These are phyloP conservation scores for Lenzites betulinus DNA, from an alignment of 768 basidiomycete genomes.

Conservation along the genomic window DNA sequence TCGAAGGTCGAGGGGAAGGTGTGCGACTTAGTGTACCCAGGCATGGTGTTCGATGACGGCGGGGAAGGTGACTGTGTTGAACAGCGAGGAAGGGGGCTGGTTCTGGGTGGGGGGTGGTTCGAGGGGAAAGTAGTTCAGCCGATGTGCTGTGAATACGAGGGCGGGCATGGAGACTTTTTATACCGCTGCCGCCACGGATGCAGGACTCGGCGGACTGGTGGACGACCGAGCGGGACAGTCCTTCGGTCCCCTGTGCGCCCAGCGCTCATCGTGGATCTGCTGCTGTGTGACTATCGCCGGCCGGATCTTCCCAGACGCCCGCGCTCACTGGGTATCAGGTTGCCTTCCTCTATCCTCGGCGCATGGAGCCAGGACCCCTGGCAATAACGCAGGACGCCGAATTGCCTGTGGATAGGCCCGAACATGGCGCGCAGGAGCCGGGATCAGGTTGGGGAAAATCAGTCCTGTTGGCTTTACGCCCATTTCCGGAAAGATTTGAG, in stretches of 20 bases:
- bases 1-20: conserved; percentile 12
- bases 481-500: no score
- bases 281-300: conserved; percentile 6
- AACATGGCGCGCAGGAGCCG: no score
- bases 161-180: conserved; percentile 15
- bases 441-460: no score
- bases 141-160: conserved; percentile 12
- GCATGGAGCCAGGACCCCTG: no score
- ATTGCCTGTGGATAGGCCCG: no score
- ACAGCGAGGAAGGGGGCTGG: conserved; percentile 5
- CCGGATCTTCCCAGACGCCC: conserved; percentile 20
- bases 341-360: neutral
- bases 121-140: conserved; percentile 12
- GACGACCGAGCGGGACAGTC: conserved; percentile 11
- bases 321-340: conserved; percentile 6
- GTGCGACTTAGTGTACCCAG: conserved; percentile 16
- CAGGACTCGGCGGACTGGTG: neutral
- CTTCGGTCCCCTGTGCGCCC: conserved; percentile 18
- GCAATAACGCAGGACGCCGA: no score
- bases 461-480: no score
- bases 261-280: conserved; percentile 19
- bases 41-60: conserved; percentile 11
- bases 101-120: neutral
- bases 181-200: conserved; percentile 2
- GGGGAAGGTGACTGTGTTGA: conserved; percentile 13